Base-by-base conservation (phyloP, 2,329 filamentous ascomycete genomes). In the Fusarium irregulare region DNA sequence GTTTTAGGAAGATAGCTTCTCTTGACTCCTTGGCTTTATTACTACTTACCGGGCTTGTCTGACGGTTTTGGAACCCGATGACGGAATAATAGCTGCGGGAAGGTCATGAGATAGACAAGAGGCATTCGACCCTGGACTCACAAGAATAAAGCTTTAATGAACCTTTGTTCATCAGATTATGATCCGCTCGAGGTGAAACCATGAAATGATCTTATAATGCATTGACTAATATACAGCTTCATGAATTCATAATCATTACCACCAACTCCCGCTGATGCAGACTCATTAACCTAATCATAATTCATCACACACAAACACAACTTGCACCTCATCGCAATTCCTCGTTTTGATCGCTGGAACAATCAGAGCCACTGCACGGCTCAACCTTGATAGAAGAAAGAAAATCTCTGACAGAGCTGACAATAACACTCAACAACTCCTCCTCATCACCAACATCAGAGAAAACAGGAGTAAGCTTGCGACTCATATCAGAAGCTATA, bases 161-260 rank as follows among this genome's bases (percentile, higher is more conserved):
- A 21, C 18, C 21, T 16, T 28, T 28, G n/a, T 16, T 18, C 5
- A 9, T 20, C 2, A 4, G 2, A 4, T 7, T 27, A 11, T 21
- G 10, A 28, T 21, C 4, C 9, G 27, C 13, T 14, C 10, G 34
- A 6, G 13, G 12, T 53, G 49, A 28, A 14, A 28, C 23, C 27
- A 28, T 20, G 13, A 42, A 28, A 16, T 27, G 32, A 53, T 65
- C 23, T 51, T 30, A 54, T 13, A 18, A 55, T 20, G n/a, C 14
- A 30, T 30, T 34, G 6, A 40, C 45, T 27, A 47, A 44, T 42
- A 21, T 20, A 20, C 20, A 41, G 16, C 16, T 34, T 10, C 49
- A 14, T 67, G 41, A 28, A 40, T 56, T 67, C 34, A 34, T 67
- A 25, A 66, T 41, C 21, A 21, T 51, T 51, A 7, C 6, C 34